A percentile compares a stretch with the other conserved stretches of the same genome.
Evolutionary conservation across 805 yeast genomes (phyloP).

Genomic region (Wickerhamomyces subpelliculosus): DNA sequence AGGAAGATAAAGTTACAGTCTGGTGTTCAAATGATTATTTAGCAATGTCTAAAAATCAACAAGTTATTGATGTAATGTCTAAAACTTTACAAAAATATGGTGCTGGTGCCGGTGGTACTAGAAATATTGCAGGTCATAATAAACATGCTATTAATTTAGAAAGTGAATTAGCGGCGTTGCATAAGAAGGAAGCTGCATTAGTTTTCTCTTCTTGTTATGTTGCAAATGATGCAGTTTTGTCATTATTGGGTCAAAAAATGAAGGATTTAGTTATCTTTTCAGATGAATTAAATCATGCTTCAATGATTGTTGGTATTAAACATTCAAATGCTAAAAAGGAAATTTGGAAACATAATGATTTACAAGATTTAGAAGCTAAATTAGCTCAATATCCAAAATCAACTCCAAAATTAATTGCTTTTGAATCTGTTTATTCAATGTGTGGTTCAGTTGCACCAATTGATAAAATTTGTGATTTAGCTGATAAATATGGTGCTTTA

Average conservation of each 20-base stretch:
- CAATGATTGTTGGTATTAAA: slow-evolving; percentile 93
- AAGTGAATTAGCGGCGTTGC: slow-evolving; percentile 80
- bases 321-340: slow-evolving; percentile 87
- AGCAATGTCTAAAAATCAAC: slow-evolving; percentile 83
- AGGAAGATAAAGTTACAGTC: slow-evolving; percentile 84
- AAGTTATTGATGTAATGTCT: slow-evolving; percentile 72
- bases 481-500: slow-evolving; percentile 95
- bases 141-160: slow-evolving; percentile 83
- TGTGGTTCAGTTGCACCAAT: slow-evolving; percentile 97
- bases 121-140: slow-evolving; percentile 98
- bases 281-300: slow-evolving; percentile 93
- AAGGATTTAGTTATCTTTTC: slow-evolving; percentile 87
- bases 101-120: slow-evolving; percentile 98
- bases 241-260: slow-evolving; percentile 85
- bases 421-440: slow-evolving; percentile 97
- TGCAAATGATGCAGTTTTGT: slow-evolving; percentile 91
- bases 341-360: slow-evolving; percentile 85
- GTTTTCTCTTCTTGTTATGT: slow-evolving; percentile 95
- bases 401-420: slow-evolving; percentile 93
- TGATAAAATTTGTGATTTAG: slow-evolving; percentile 86
- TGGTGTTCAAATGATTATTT: slow-evolving; percentile 99
- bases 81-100: slow-evolving; percentile 82
- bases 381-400: slow-evolving; percentile 75
- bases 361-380: slow-evolving; percentile 72
- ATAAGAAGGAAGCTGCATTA: slow-evolving; percentile 90